phyloP scores from a whole-genome alignment of 345 rosid species.

The Adansonia digitata region DNA sequence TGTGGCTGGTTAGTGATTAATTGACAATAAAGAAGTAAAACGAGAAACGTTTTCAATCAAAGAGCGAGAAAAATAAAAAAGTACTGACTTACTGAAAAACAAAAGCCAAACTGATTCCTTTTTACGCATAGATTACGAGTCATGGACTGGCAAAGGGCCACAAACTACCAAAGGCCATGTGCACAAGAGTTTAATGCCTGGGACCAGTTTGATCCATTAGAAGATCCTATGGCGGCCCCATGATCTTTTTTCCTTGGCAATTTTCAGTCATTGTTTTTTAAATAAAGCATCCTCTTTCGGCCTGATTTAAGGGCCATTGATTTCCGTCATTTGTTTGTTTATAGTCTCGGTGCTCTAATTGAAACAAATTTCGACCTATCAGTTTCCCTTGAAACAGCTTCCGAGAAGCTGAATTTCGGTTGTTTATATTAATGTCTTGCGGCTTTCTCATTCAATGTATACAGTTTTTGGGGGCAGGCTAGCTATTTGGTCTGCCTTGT shows the following conservation, averaged over 20 bases:
- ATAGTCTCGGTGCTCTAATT: background rate
- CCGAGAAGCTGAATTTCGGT: background rate
- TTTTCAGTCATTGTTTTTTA: conserved; percentile 12
- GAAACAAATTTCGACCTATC: background rate
- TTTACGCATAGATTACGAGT: conserved; percentile 23
- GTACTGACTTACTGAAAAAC: background rate
- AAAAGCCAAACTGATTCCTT: background rate
- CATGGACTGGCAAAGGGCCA: conserved; percentile 55
- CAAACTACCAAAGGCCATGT: conserved; percentile 43
- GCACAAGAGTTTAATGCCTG: conserved; percentile 27
- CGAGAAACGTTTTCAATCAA: background rate
- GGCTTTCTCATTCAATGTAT: background rate
- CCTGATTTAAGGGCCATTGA: conserved; percentile 2
- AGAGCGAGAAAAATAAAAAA: too few relatives aligned
- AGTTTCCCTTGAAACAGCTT: background rate
- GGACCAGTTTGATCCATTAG: conserved; percentile 41
- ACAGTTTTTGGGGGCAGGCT: background rate
- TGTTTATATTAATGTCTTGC: background rate
- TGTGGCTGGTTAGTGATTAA: too few relatives aligned
- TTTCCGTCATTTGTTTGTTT: background rate
- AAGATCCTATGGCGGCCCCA: conserved; percentile 30
- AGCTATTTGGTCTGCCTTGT: background rate
- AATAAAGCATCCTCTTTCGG: conserved; percentile 11
- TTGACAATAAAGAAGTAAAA: too few relatives aligned
- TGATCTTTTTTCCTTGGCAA: conserved; percentile 17